Evolutionary conservation across 371 early-diverging fungal species (phyloP), one percentile per base, ranked within the genome.

Genomic region (Choanephora cucurbitarum): DNA sequence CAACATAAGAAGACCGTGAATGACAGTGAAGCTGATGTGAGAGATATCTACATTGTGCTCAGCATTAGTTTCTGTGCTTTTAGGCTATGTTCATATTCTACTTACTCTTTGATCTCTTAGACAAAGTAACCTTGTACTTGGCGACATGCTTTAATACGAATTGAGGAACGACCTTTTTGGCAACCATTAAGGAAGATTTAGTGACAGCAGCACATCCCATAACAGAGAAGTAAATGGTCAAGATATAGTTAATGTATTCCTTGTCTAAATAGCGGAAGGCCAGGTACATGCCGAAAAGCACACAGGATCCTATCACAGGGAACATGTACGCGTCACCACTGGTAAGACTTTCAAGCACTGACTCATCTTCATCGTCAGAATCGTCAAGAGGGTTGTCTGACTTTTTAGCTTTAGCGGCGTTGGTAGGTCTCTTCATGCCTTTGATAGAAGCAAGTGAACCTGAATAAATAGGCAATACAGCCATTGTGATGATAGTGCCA

Each of bases 241-340:
- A 68, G 49, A 95, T 70, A 55, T 85, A 76, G 67, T 94, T 94
- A 61, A 97, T 82, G 70, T 90, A 91, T 45, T 90, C 86, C 66
- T 89, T 90, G 66, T 91, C 84, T 42, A 97, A 67, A 58, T 77
- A 95, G 57, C 87, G 84, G 82, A 94, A 91, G 23, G 94, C 72
- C 46, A 96, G 58, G 76, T 95, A 97, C 58, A 97, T 73, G 1
- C 86, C 80, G 55, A 96, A 89, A 4, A 97, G 73, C 10, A 89
- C 90, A 18, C 69, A 76, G 13, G 96, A 95, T 22, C 96, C 98
- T 65, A 92, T 86, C 23, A 96, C 67, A 10, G 98, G 96, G 66
- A 95, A 94, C 91, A 88, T 83, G 70, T 92, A 90, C 21, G 98
- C 98, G 72, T 97, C 98, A 60, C 89, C 83, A 5, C 91, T 66